Evolutionary conservation across 352 stramenopile species (phyloP).

Genomic region (Plasmopara viticola): DNA sequence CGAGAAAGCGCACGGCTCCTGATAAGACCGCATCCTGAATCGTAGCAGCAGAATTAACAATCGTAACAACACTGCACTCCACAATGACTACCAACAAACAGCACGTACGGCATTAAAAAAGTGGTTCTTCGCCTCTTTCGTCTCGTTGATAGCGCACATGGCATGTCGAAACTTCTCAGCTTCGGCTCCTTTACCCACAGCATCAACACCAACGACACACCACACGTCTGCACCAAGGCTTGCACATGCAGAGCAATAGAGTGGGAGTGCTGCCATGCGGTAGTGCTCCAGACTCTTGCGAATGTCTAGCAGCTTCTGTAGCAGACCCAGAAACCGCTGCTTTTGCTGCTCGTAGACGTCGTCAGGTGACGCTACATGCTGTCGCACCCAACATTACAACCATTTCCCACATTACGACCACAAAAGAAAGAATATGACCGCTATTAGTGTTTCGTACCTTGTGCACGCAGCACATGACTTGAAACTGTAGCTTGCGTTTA

Average conservation of each 20-base stretch:
- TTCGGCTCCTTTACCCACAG: constrained; percentile 51
- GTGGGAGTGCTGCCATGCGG: constrained; percentile 28
- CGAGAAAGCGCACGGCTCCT: constrained; percentile 32
- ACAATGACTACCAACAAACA: no score
- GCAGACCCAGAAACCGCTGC: constrained; percentile 56
- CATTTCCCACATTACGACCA: neutral
- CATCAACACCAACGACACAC: constrained; percentile 64
- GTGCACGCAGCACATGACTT: no score
- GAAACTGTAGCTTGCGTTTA: no score
- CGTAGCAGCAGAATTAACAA: no score
- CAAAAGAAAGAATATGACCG: neutral
- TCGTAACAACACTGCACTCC: no score
- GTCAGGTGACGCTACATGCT: constrained; percentile 45
- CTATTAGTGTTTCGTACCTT: no score
- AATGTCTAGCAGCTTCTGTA: constrained; percentile 71
- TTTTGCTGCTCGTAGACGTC: constrained; percentile 38
- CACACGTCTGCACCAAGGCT: constrained; percentile 64
- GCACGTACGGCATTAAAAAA: constrained; percentile 24
- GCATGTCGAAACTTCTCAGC: constrained; percentile 66
- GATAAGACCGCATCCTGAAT: no score
- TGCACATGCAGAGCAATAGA: constrained; percentile 53
- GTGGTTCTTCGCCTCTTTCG: constrained; percentile 68
- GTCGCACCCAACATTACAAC: neutral
- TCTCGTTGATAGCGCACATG: constrained; percentile 73
- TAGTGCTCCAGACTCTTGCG: constrained; percentile 65